Conservation (phyloP, 2,329 filamentous ascomycete genomes). For the Aurifilum marmelostoma region DNA sequence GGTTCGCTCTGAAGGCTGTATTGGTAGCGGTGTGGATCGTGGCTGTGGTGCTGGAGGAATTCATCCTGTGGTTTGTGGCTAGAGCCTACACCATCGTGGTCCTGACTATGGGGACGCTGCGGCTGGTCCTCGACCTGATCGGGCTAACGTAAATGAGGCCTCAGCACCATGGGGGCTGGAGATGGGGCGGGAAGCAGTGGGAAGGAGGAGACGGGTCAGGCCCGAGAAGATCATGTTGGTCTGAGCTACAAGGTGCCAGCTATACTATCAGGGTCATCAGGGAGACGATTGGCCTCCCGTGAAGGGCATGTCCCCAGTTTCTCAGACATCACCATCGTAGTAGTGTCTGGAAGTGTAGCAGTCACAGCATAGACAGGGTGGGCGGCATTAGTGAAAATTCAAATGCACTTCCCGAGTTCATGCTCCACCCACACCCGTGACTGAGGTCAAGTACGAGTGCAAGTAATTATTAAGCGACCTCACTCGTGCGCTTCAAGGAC, state of each 20-base stretch:
- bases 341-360: not conserved
- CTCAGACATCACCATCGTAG: not conserved
- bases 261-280: not conserved
- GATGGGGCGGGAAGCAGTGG: not conserved
- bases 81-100: conserved; percentile 21
- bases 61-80: conserved; percentile 21
- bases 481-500: not conserved
- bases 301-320: not conserved
- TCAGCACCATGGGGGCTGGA: not conserved
- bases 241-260: not conserved
- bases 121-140: conserved; percentile 25
- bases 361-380: not conserved
- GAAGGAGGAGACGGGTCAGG: not conserved
- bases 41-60: conserved; percentile 2
- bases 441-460: not conserved
- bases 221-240: not conserved
- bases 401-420: not conserved
- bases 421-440: not conserved
- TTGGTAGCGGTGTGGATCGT: conserved; percentile 20
- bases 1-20: conserved; percentile 23
- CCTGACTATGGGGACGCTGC: conserved; percentile 23
- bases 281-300: not conserved
- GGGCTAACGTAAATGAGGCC: conserved; percentile 25
- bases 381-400: not conserved
- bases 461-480: not conserved